Base-by-base conservation (phyloP, 192 early-diverging fungal genomes). In the Backusella mclennaniae region DNA sequence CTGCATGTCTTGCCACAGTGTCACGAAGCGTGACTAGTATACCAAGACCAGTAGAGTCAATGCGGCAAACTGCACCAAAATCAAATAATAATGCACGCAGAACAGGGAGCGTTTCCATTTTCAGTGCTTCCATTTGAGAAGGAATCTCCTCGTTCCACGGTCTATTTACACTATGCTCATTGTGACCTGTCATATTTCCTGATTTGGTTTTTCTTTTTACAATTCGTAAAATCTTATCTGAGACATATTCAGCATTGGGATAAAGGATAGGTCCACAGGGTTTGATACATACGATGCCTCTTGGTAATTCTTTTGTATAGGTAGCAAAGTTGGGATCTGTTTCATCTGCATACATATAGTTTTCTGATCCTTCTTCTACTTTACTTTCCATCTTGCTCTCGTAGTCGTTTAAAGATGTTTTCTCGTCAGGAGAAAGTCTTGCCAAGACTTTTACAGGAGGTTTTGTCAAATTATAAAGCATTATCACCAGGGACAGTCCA, bases 31-130 rank as follows among this genome's bases (percentile, higher is more conserved):
- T 94, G 17, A 92, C 77, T 3, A 98, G 86, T 56, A 86, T 88
- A 77, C 94, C 92, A 41, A 95, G 74, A 29, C 94, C 95, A 2
- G 96, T 94, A 4, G 92, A 87, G 75, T 98, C 96, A 38, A 96
- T 82, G 35, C 88, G 78, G 66, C 90, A 90, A 26, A 96, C 94
- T 29, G 90, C 90, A 0, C 89, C 79, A 76, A 98, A 93, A 73
- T 98, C 96, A 74, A 98, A 88, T 36, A 98, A 86, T 42, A 96
- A 77, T 3, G 94, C 92, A 14, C 87, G 83, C 31, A 96, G 82
- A 14, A 80, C 74, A 8, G 90, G 90, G 66, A 80, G 56, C 7
- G 21, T 6, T 49, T 73, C 71, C 38, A 42, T 66, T 33, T n/a
- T 63, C 12, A 26, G 4, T 63, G 12, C 56, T 29, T 63, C 56